These are phyloP conservation scores for Fusarium tuaranense DNA, from an alignment of 2,329 filamentous ascomycete species.

Conservation along the genomic window DNA sequence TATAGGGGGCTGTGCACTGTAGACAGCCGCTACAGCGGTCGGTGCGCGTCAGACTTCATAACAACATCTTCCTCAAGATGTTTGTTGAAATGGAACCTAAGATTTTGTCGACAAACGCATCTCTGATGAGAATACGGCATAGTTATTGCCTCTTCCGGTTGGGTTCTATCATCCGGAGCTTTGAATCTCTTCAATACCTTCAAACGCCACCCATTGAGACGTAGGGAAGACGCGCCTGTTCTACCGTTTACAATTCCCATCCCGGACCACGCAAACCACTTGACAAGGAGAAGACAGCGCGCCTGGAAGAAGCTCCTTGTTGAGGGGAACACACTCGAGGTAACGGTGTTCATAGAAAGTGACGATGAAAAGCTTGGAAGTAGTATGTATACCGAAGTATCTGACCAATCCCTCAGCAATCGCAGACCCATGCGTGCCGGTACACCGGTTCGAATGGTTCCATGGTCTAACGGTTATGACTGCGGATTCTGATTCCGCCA, in stretches of 20 bases:
- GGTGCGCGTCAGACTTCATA: background rate
- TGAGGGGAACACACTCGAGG: background rate
- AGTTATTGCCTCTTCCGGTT: background rate
- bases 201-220: background rate
- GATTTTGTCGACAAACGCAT: background rate
- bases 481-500: slow-evolving; percentile 46
- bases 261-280: background rate
- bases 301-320: background rate
- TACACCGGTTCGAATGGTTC: slow-evolving; percentile 9
- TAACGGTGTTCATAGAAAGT: no score
- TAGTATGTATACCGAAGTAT: background rate
- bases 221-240: no score
- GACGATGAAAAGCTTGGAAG: rapidly evolving
- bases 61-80: background rate
- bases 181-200: background rate
- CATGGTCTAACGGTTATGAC: slow-evolving; percentile 43
- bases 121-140: background rate
- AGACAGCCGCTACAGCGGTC: slow-evolving; percentile 5
- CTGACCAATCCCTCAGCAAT: background rate
- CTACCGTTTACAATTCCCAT: background rate
- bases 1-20: slow-evolving; percentile 33
- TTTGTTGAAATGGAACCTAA: background rate
- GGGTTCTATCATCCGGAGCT: background rate
- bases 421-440: background rate
- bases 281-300: background rate